A percentile compares a stretch with the other conserved stretches of the same genome.
phyloP scores from a whole-genome alignment of 164 flowering plant genomes.

The Pachysandra terminalis region DNA sequence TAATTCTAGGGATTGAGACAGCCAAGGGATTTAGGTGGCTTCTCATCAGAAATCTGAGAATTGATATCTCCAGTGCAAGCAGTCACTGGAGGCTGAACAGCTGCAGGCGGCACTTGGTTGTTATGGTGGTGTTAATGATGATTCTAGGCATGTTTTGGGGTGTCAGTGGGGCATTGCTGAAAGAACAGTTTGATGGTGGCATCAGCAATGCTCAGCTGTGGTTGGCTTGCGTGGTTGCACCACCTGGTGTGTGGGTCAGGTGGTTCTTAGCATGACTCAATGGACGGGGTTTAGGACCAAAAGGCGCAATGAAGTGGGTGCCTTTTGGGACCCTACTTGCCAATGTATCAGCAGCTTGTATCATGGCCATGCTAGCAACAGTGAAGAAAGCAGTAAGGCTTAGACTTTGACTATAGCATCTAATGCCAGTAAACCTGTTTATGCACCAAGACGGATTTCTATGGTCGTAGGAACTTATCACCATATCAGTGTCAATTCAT shows the following conservation, averaged over 20 bases:
- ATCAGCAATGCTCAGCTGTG: slow-evolving; percentile 55
- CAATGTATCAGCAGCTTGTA: slow-evolving; percentile 72
- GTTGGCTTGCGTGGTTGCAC: slow-evolving; percentile 83
- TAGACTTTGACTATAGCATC: neutral
- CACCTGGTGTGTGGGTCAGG: slow-evolving; percentile 87
- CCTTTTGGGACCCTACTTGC: slow-evolving; percentile 88
- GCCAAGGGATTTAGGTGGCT: slow-evolving; percentile 68
- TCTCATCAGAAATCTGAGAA: slow-evolving; percentile 21
- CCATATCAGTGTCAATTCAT: neutral
- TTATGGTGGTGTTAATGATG: slow-evolving; percentile 31
- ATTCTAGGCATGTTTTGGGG: slow-evolving; percentile 47
- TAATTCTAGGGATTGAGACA: slow-evolving; percentile 64
- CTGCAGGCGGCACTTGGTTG: slow-evolving; percentile 31
- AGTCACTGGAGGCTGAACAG: slow-evolving; percentile 33
- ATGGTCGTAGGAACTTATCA: neutral
- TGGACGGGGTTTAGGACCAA: slow-evolving; percentile 71
- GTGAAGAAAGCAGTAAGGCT: slow-evolving; percentile 57
- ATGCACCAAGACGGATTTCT: neutral
- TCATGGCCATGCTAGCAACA: slow-evolving; percentile 80
- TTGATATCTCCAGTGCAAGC: neutral
- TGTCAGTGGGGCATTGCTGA: slow-evolving; percentile 40
- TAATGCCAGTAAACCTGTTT: neutral
- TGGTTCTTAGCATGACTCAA: slow-evolving; percentile 83
- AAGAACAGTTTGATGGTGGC: slow-evolving; percentile 31
- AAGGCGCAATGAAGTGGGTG: slow-evolving; percentile 59